Percentiles rank a stretch among this genome's conserved stretches.
These are phyloP conservation scores for Mycena sanguinolenta DNA, from an alignment of 768 basidiomycete species.

Conservation along the genomic window DNA sequence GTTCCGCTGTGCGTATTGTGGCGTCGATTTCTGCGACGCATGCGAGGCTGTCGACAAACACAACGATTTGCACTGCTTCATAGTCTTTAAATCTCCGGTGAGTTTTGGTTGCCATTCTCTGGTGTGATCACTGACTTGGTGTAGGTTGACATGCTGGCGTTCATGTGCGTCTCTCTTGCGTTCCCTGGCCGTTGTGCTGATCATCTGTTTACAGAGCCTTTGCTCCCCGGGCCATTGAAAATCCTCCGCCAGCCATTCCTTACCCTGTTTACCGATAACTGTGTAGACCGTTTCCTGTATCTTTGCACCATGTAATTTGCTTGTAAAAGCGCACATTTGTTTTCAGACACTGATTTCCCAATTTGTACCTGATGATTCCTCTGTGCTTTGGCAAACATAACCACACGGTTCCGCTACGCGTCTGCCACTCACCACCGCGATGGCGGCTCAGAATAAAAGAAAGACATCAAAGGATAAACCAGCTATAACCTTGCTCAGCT, in stretches of 20 bases:
- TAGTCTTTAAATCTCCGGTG: constrained; percentile 89
- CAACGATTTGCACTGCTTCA: constrained; percentile 84
- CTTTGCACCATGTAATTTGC: constrained; percentile 12
- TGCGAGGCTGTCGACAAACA: constrained; percentile 89
- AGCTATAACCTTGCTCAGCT: constrained; percentile 26
- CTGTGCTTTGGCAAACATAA: too few relatives aligned
- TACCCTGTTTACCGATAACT: constrained; percentile 69
- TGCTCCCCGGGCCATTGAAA: constrained; percentile 71
- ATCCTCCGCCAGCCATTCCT: constrained; percentile 72
- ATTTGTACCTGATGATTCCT: too few relatives aligned
- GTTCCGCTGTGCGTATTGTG: constrained; percentile 92
- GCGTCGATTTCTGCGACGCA: constrained; percentile 86
- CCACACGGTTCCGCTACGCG: too few relatives aligned
- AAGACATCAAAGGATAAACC: constrained; percentile 19
- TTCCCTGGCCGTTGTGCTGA: not conserved
- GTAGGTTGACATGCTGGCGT: constrained; percentile 82
- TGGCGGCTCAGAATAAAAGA: constrained; percentile 30
- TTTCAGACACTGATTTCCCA: too few relatives aligned
- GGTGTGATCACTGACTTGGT: constrained; percentile 24
- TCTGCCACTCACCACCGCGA: not conserved
- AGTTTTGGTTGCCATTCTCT: constrained; percentile 38
- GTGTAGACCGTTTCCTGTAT: constrained; percentile 10
- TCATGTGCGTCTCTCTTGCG: constrained; percentile 64
- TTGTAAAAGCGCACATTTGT: not conserved
- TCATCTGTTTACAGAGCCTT: constrained; percentile 56